Conservation (phyloP, 352 stramenopile genomes). For the Phytophthora aleatoria region DNA sequence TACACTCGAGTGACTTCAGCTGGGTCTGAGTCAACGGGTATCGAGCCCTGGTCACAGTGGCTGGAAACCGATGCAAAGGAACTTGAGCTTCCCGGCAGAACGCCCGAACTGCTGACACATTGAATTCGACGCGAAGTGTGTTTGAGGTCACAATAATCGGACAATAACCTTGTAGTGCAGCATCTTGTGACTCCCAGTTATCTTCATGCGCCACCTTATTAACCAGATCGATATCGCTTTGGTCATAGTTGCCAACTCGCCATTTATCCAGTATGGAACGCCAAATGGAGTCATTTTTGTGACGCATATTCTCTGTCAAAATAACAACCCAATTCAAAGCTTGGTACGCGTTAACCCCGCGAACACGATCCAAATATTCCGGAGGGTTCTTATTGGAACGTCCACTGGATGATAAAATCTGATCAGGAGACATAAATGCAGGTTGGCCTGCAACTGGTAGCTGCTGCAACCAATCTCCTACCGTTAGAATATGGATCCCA, state of each 20-base stretch:
- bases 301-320: conserved; percentile 7
- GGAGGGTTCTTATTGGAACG: neutral
- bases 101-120: neutral
- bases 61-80: conserved; percentile 11
- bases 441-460: no score
- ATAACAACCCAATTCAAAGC: conserved; percentile 7
- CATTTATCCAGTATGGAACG: neutral
- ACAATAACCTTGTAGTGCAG: neutral
- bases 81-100: neutral
- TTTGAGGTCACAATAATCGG: conserved; percentile 16
- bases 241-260: neutral
- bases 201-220: neutral
- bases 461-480: conserved; percentile 1
- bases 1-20: neutral
- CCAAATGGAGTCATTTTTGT: neutral
- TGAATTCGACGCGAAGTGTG: conserved; percentile 6
- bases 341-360: conserved; percentile 2
- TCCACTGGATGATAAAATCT: neutral
- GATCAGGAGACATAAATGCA: no score
- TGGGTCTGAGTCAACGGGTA: neutral
- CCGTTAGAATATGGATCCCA: conserved; percentile 27
- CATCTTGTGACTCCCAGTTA: conserved; percentile 1
- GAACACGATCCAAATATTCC: neutral
- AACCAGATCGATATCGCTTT: conserved; percentile 9
- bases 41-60: neutral